Evolutionary conservation across 2,329 filamentous ascomycete genomes (phyloP).

Genomic region (Balansia obtecta): DNA sequence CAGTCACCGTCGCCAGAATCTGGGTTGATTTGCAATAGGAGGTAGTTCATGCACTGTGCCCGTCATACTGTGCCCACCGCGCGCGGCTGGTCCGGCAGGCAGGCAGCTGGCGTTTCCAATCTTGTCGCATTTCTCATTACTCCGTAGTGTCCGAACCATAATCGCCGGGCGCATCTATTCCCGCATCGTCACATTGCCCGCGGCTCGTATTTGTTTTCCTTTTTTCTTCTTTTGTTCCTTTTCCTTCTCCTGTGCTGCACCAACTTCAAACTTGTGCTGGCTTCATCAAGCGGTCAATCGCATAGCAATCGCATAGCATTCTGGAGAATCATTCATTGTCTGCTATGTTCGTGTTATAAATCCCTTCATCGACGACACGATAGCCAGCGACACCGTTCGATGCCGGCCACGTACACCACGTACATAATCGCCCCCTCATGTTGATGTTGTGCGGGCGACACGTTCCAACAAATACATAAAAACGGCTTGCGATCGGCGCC

Average conservation of each 20-base stretch:
- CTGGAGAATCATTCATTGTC: no score
- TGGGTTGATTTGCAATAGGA: no score
- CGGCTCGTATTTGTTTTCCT: not conserved
- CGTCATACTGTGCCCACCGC: slow-evolving; percentile 1
- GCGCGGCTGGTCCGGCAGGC: slow-evolving; percentile 3
- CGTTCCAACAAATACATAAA: no score
- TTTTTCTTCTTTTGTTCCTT: not conserved
- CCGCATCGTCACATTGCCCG: not conserved
- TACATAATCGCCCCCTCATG: not conserved
- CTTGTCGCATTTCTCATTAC: not conserved
- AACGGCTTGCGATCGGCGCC: not conserved
- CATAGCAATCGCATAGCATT: not conserved
- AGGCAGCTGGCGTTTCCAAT: not conserved
- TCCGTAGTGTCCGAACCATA: not conserved
- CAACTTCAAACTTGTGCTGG: not conserved
- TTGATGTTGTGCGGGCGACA: no score
- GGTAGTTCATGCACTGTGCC: not conserved
- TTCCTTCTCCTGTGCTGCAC: not conserved
- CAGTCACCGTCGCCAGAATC: no score
- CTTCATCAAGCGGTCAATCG: not conserved
- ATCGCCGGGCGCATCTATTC: not conserved
- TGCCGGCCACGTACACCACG: not conserved
- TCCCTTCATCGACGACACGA: not conserved
- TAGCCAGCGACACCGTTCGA: not conserved
- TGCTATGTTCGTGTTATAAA: no score